Base-by-base conservation (phyloP, 441 rosid species). In the Adansonia grandidieri region DNA sequence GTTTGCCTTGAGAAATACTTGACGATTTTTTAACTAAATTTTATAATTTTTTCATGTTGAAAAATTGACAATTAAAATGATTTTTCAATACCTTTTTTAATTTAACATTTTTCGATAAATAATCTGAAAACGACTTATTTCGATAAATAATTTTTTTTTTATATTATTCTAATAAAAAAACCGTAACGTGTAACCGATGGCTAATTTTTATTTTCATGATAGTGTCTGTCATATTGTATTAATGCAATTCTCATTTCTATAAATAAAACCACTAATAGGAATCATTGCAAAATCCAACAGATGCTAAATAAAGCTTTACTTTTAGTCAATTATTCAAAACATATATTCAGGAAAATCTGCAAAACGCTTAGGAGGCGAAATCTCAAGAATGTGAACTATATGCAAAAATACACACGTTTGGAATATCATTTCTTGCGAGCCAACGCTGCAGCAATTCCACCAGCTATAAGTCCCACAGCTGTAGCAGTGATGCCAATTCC, bases 401-500 rank as follows among this genome's bases (percentile, higher is more conserved):
- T 76, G 60, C 3, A 28, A 17, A 62, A 62, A 24, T 28, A 42
- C 71, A 74, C 73, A 61, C 4, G 9, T 65, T 45, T 47, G 47
- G 42, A 9, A 61, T 40, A n/a, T 91, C 88, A 94, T 42, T 91
- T 89, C 93, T 87, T 93, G 84, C 98, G 98, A 79, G 94, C 84
- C 82, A 96, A 24, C 1, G 97, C 98, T 3, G 98, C 98, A 9
- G 93, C 93, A 44, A 96, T 78, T 14, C 99, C 99, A 53, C 94
- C 98, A 17, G 91, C 99, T 77, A 94, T 74, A 47, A 96, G 89
- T 77, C 98, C 99, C 37, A 94, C 90, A 0, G 96, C 98, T 50
- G 97, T 86, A 28, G 98, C 98, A 0, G 98, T 84, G 79, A 96
- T 90, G 78, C 98, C 98, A 56, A 96, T 96, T 83, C 99, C 99